phyloP scores from a whole-genome alignment of 768 basidiomycete genomes.

The Epithele typhae region DNA sequence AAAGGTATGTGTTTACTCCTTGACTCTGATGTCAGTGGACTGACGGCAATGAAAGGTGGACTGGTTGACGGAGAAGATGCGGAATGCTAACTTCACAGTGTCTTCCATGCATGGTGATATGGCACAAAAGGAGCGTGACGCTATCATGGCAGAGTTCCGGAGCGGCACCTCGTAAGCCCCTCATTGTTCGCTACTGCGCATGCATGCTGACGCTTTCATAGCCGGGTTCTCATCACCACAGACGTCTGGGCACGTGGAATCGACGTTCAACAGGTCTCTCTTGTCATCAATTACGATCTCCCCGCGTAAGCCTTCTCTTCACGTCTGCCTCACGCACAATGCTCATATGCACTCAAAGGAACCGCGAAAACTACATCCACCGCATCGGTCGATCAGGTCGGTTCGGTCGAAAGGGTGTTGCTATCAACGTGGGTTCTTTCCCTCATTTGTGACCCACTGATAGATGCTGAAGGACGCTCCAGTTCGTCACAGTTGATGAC shows the following conservation, averaged over 20 bases:
- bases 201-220: slow-evolving; percentile 25
- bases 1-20: slow-evolving; percentile 57
- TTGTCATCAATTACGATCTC: slow-evolving; percentile 96
- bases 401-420: slow-evolving; percentile 98
- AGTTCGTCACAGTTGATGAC: slow-evolving; percentile 95
- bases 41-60: slow-evolving; percentile 59
- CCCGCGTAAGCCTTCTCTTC: slow-evolving; percentile 63
- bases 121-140: slow-evolving; percentile 92
- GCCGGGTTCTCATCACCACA: slow-evolving; percentile 92
- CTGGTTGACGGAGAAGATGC: slow-evolving; percentile 99
- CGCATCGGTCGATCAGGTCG: slow-evolving; percentile 99
- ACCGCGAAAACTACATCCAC: slow-evolving; percentile 99
- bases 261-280: slow-evolving; percentile 95
- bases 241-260: slow-evolving; percentile 98
- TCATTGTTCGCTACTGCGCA: slow-evolving; percentile 10
- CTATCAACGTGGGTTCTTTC: slow-evolving; percentile 78
- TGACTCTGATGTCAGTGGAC: not conserved
- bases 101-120: slow-evolving; percentile 96
- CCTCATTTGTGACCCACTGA: not conserved
- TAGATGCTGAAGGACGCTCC: not conserved
- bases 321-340: slow-evolving; percentile 15
- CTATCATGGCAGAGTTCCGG: slow-evolving; percentile 96
- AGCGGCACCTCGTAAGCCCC: slow-evolving; percentile 78
- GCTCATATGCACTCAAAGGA: slow-evolving; percentile 39
- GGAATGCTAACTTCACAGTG: slow-evolving; percentile 97